These are phyloP conservation scores for Clohesyomyces aquaticus DNA, from an alignment of 495 filamentous ascomycete species.

Conservation along the genomic window DNA sequence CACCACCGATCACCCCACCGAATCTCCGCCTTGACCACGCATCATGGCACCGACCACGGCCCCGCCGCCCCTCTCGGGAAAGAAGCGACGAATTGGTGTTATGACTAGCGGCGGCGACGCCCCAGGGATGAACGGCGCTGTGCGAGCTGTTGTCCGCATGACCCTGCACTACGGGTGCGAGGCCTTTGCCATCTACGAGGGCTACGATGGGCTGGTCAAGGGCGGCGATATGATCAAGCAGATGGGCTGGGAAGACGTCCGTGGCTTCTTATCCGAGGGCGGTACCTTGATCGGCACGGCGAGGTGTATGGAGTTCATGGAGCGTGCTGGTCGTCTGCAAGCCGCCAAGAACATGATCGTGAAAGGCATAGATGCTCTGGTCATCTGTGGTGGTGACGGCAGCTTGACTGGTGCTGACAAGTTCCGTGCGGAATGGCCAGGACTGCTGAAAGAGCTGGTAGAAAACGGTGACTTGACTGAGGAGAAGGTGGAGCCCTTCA, in stretches of 20 bases:
- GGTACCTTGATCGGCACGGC: slow-evolving; percentile 97
- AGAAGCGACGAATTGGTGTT: slow-evolving; percentile 83
- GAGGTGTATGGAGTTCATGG: slow-evolving; percentile 83
- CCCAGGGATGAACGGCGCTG: slow-evolving; percentile 96
- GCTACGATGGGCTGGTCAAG: slow-evolving; percentile 92
- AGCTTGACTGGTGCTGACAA: slow-evolving; percentile 95
- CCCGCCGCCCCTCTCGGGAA: slow-evolving; percentile 28
- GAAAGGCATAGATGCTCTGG: slow-evolving; percentile 91
- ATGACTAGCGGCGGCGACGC: slow-evolving; percentile 98
- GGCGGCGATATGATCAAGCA: slow-evolving; percentile 85
- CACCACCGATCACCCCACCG: not conserved
- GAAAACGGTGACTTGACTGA: slow-evolving; percentile 65
- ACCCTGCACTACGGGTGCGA: slow-evolving; percentile 85
- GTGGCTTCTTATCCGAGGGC: slow-evolving; percentile 91
- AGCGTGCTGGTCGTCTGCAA: slow-evolving; percentile 76
- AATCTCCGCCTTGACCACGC: not conserved
- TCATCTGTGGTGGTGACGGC: slow-evolving; percentile 97
- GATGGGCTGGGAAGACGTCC: slow-evolving; percentile 92
- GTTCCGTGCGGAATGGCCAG: slow-evolving; percentile 90
- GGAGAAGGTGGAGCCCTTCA: slow-evolving; percentile 71
- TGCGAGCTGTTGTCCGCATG: slow-evolving; percentile 92
- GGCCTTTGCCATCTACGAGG: slow-evolving; percentile 88
- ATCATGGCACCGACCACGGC: slow-evolving; percentile 20
- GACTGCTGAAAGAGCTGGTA: slow-evolving; percentile 81
- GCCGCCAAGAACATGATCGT: slow-evolving; percentile 93